Percentiles rank a stretch among this genome's conserved stretches.
Evolutionary conservation across 768 basidiomycete species (phyloP).

Genomic region (Cantharellus anzutake): DNA sequence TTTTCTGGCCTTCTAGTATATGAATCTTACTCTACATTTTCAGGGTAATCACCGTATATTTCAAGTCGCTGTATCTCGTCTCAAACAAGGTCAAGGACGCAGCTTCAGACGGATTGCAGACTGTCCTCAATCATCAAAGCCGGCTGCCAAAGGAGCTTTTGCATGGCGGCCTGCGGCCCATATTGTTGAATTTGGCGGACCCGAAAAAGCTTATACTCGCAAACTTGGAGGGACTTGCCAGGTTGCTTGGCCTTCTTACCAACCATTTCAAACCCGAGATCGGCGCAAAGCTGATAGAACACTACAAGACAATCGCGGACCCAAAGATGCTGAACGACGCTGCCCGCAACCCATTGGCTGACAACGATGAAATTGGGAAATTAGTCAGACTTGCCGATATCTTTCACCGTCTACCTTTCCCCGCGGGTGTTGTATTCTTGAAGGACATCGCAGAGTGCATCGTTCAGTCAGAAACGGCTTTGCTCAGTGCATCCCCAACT

Average conservation of each 20-base stretch:
- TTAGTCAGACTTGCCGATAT: conserved; percentile 92
- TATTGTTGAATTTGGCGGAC: conserved; percentile 94
- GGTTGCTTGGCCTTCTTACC: conserved; percentile 80
- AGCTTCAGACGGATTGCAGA: conserved; percentile 79
- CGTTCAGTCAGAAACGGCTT: conserved; percentile 78
- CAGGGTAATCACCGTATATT: conserved; percentile 89
- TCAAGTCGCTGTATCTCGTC: conserved; percentile 92
- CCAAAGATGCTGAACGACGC: conserved; percentile 67
- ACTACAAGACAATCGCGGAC: conserved; percentile 84
- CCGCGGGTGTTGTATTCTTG: conserved; percentile 82
- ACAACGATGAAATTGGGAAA: conserved; percentile 83
- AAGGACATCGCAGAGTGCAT: conserved; percentile 71
- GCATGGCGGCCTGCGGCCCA: conserved; percentile 88
- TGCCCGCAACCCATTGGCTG: conserved; percentile 57
- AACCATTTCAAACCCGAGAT: conserved; percentile 99
- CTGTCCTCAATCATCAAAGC: conserved; percentile 75
- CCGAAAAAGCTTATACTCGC: conserved; percentile 84
- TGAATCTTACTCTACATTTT: conserved; percentile 1
- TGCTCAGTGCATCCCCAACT: conserved; percentile 76
- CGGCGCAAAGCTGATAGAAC: conserved; percentile 89
- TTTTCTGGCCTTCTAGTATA: neutral
- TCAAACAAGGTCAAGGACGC: conserved; percentile 86
- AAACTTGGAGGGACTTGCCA: conserved; percentile 83
- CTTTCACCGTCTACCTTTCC: conserved; percentile 78
- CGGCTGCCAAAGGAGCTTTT: conserved; percentile 88